Percentiles rank a stretch among this genome's conserved stretches.
These are phyloP conservation scores for Umbelopsis ramanniana DNA, from an alignment of 192 early-diverging fungal species.

Conservation along the genomic window DNA sequence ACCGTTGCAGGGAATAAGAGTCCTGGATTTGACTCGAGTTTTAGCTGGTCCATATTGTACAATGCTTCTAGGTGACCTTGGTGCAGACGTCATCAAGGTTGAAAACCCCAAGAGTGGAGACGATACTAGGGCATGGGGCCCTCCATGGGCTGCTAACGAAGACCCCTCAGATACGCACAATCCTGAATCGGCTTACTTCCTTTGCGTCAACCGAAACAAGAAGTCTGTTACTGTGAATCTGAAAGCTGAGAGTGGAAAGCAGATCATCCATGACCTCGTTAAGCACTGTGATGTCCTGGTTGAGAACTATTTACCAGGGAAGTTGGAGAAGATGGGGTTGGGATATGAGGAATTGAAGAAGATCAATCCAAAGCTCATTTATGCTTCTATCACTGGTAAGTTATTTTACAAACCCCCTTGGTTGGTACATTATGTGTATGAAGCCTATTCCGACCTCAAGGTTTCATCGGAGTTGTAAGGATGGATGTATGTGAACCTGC, in stretches of 20 bases:
- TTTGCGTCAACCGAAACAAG: slow-evolving; percentile 94
- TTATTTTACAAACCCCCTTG: background rate
- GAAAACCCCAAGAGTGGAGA: slow-evolving; percentile 84
- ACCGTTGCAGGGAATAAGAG: slow-evolving; percentile 66
- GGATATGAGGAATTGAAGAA: slow-evolving; percentile 70
- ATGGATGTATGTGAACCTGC: background rate
- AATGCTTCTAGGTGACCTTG: slow-evolving; percentile 79
- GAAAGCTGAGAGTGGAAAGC: slow-evolving; percentile 63
- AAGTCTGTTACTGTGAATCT: slow-evolving; percentile 87
- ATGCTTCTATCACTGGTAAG: slow-evolving; percentile 79
- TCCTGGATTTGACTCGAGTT: slow-evolving; percentile 75
- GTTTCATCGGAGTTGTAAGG: slow-evolving; percentile 4
- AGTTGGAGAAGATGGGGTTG: slow-evolving; percentile 74
- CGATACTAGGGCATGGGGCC: slow-evolving; percentile 91
- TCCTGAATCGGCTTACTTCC: slow-evolving; percentile 87
- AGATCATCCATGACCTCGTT: slow-evolving; percentile 72
- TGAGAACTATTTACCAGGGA: slow-evolving; percentile 93
- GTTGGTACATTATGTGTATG: background rate
- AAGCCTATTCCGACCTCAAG: background rate
- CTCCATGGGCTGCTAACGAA: slow-evolving; percentile 55
- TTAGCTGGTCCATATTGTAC: slow-evolving; percentile 81
- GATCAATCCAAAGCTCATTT: slow-evolving; percentile 82
- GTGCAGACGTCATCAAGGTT: slow-evolving; percentile 90
- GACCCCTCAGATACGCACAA: slow-evolving; percentile 32
- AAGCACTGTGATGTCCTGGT: slow-evolving; percentile 78